phyloP scores from a whole-genome alignment of 257 asterid genomes.

The Capsicum pubescens region DNA sequence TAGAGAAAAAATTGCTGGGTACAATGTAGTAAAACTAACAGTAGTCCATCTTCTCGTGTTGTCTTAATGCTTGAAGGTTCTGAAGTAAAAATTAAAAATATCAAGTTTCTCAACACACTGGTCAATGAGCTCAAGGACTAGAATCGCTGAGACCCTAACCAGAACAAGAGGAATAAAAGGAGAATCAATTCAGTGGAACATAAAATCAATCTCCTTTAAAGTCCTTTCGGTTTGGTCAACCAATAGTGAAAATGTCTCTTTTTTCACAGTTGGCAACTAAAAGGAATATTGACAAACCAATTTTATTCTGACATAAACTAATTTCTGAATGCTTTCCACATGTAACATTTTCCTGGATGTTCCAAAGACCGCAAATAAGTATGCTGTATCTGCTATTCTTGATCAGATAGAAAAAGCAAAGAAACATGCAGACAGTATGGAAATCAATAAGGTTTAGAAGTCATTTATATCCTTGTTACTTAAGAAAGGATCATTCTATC shows the following conservation, averaged over 20 bases:
- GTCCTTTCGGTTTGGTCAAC: conserved; percentile 6
- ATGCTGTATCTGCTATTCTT: conserved; percentile 17
- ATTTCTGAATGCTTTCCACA: background rate
- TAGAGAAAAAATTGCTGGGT: background rate
- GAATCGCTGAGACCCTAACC: background rate
- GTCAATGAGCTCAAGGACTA: background rate
- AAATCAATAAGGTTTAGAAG: conserved; percentile 3
- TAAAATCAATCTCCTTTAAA: conserved; percentile 14
- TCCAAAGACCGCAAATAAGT: background rate
- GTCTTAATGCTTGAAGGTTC: conserved; percentile 20
- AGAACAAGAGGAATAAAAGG: background rate
- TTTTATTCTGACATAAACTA: background rate
- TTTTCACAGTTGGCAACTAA: background rate
- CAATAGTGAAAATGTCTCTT: background rate
- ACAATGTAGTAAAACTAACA: background rate
- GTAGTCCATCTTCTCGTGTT: background rate
- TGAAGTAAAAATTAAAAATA: background rate
- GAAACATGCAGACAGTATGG: background rate
- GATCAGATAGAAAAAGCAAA: background rate
- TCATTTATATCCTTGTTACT: background rate
- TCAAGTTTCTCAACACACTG: conserved; percentile 7
- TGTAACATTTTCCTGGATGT: background rate
- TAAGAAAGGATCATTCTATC: background rate
- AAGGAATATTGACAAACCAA: conserved; percentile 1
- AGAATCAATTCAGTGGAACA: conserved; percentile 2